Evolutionary conservation across 2,329 filamentous ascomycete species (phyloP).

Genomic region (Hymenoscyphus repandus): DNA sequence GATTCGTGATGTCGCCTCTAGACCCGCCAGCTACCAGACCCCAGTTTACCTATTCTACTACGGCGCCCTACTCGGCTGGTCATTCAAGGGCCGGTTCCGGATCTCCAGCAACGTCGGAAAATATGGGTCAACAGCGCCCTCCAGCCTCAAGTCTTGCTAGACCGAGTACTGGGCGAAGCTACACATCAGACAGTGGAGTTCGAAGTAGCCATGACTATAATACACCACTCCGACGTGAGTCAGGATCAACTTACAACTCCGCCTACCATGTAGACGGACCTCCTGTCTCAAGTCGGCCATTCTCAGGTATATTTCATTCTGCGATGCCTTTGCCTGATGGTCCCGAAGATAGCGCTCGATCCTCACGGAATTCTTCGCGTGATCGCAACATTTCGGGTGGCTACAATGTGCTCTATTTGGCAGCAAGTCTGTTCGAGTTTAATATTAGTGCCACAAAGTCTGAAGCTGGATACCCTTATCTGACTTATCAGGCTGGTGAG

Average conservation of each 20-base stretch:
- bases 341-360: conserved; percentile 46
- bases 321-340: conserved; percentile 75
- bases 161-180: conserved; percentile 56
- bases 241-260: conserved; percentile 49
- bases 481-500: conserved; percentile 93
- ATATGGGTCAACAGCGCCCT: conserved; percentile 41
- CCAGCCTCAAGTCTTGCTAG: conserved; percentile 31
- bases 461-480: conserved; percentile 91
- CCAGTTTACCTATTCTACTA: conserved; percentile 52
- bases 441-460: conserved; percentile 89
- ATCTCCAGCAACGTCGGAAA: conserved; percentile 51
- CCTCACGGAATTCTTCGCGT: conserved; percentile 56
- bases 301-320: conserved; percentile 78
- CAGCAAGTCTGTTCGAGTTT: conserved; percentile 93
- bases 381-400: conserved; percentile 48
- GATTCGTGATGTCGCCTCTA: conserved; percentile 54
- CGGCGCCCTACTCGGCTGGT: conserved; percentile 42
- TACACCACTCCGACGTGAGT: conserved; percentile 43
- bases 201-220: conserved; percentile 48
- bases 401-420: conserved; percentile 79
- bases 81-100: conserved; percentile 53
- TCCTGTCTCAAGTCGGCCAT: conserved; percentile 39
- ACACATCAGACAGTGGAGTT: conserved; percentile 45
- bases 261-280: conserved; percentile 35
- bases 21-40: conserved; percentile 31